phyloP scores from a whole-genome alignment of 106 monocot genomes.

The Iris macrosiphon region DNA sequence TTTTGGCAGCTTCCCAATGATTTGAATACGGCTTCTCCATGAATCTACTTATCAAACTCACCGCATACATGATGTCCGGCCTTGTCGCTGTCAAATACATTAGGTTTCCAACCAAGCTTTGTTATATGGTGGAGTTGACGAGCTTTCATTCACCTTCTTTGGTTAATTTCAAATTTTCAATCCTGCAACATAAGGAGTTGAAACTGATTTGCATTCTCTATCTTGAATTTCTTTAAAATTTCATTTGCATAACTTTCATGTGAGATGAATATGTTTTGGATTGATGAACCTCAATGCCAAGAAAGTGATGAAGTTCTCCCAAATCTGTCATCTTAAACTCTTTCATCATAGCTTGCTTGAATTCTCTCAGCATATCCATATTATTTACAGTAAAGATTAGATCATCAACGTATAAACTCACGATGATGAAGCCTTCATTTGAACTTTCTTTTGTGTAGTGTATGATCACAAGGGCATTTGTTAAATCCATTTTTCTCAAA shows the following conservation, averaged over 20 bases:
- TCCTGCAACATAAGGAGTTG: background rate
- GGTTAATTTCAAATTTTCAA: background rate
- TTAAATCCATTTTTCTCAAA: background rate
- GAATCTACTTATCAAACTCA: too few species aligned
- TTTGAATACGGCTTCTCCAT: too few species aligned
- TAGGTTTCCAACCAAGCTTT: too few species aligned
- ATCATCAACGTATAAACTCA: too few species aligned
- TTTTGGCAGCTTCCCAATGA: too few species aligned
- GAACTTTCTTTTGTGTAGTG: background rate
- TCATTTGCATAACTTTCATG: background rate
- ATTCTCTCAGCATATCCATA: conserved; percentile 1
- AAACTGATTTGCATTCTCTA: background rate
- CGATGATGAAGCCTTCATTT: background rate
- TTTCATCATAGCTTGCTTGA: background rate
- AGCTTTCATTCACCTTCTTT: too few species aligned
- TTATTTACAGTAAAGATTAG: background rate
- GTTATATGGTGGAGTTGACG: too few species aligned
- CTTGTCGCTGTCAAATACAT: too few species aligned
- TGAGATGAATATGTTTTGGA: background rate
- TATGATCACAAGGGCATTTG: background rate
- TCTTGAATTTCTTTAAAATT: background rate
- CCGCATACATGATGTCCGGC: too few species aligned
- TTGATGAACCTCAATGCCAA: too few species aligned
- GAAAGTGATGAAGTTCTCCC: background rate
- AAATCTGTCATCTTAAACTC: background rate